Percentiles rank a stretch among this genome's conserved stretches.
Evolutionary conservation across 2,329 filamentous ascomycete species (phyloP).

Genomic region (Colletotrichum siamense): DNA sequence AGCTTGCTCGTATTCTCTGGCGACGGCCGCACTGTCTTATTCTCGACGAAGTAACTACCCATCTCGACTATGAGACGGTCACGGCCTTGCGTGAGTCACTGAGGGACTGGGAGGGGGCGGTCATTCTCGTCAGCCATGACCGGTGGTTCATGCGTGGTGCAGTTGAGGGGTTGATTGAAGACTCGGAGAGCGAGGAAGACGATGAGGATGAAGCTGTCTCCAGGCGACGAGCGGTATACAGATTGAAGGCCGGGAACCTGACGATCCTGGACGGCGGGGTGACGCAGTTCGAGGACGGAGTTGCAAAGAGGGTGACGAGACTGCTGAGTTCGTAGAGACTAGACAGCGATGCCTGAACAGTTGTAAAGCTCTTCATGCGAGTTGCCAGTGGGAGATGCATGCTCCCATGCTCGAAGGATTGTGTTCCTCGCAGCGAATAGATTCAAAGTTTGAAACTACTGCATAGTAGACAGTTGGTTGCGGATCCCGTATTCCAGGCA

Average conservation of each 20-base stretch:
- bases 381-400: neutral
- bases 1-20: constrained; percentile 74
- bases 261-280: constrained; percentile 64
- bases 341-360: neutral
- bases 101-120: constrained; percentile 72
- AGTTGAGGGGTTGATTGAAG: constrained; percentile 64
- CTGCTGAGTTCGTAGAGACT: constrained; percentile 31
- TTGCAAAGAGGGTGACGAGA: constrained; percentile 64
- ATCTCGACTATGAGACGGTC: constrained; percentile 84
- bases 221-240: constrained; percentile 62
- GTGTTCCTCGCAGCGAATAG: neutral
- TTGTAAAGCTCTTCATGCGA: neutral
- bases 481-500: neutral
- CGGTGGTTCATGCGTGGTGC: constrained; percentile 80
- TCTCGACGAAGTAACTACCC: constrained; percentile 83
- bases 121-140: constrained; percentile 82
- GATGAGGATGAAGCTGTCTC: constrained; percentile 46
- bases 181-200: constrained; percentile 41
- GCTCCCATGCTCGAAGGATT: neutral
- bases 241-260: constrained; percentile 64
- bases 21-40: constrained; percentile 73
- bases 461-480: neutral
- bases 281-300: constrained; percentile 66
- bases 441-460: neutral
- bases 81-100: constrained; percentile 72